Percentiles rank a stretch among this genome's conserved stretches.
These are phyloP conservation scores for Psilocybe sp. DNA, from an alignment of 768 basidiomycete species.

Conservation along the genomic window DNA sequence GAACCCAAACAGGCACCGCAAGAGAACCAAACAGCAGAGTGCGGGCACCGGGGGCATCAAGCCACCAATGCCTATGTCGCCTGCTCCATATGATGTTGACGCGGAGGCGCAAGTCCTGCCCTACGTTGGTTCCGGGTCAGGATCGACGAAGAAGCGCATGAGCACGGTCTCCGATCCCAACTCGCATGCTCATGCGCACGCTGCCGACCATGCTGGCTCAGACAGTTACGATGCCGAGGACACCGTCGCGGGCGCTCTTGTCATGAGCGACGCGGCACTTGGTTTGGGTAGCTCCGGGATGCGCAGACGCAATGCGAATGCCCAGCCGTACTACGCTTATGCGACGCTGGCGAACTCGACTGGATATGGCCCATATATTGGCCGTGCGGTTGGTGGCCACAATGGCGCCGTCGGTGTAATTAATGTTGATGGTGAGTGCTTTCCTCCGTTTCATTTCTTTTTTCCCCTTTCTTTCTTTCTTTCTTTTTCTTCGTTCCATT, in stretches of 20 bases:
- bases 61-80: too few species aligned
- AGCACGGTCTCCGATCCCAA: too few species aligned
- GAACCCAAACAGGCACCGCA: too few species aligned
- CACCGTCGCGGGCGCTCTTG: background rate
- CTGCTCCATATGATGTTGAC: too few species aligned
- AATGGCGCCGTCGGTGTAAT: too few species aligned
- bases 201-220: background rate
- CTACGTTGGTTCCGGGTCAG: too few species aligned
- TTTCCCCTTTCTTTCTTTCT: background rate
- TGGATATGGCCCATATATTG: conserved; percentile 3
- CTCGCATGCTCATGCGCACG: too few species aligned
- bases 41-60: too few species aligned
- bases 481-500: background rate
- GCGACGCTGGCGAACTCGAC: conserved; percentile 14
- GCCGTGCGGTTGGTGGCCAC: background rate
- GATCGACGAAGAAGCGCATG: too few species aligned
- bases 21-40: too few species aligned
- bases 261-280: background rate
- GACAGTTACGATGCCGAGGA: background rate
- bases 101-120: too few species aligned
- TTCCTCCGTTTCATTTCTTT: background rate
- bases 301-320: conserved; percentile 16
- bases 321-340: conserved; percentile 20
- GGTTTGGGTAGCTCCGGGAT: background rate
- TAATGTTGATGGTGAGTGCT: background rate